phyloP scores from a whole-genome alignment of 768 basidiomycete species.

The Royoungia palumana region DNA sequence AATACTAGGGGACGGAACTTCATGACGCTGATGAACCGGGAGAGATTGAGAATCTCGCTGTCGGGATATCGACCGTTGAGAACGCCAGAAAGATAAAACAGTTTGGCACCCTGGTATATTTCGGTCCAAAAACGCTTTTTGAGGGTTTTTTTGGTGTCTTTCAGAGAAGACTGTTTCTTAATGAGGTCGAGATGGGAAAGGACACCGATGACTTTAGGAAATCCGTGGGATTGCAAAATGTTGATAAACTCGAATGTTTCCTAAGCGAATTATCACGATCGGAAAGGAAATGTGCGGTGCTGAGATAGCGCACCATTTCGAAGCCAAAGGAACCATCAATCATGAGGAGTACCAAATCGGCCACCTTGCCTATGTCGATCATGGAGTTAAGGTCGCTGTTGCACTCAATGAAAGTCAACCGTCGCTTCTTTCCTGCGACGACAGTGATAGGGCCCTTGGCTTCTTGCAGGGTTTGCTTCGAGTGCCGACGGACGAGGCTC shows the following conservation, averaged over 20 bases:
- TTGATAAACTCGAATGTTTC: slow-evolving; percentile 99
- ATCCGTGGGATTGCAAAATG: slow-evolving; percentile 93
- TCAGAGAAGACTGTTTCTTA: slow-evolving; percentile 83
- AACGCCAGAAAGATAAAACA: slow-evolving; percentile 96
- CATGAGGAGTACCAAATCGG: slow-evolving; percentile 94
- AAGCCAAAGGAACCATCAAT: slow-evolving; percentile 97
- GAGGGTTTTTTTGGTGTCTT: slow-evolving; percentile 86
- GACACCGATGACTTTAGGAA: slow-evolving; percentile 97
- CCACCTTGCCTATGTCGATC: slow-evolving; percentile 97
- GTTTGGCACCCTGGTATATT: slow-evolving; percentile 97
- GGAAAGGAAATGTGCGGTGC: background rate
- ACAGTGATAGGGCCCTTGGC: slow-evolving; percentile 93
- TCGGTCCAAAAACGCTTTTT: slow-evolving; percentile 99
- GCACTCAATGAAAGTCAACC: slow-evolving; percentile 96
- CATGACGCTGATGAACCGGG: slow-evolving; percentile 95
- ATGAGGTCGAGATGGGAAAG: slow-evolving; percentile 96
- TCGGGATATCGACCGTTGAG: slow-evolving; percentile 98
- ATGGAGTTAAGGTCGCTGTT: slow-evolving; percentile 97
- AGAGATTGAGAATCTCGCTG: slow-evolving; percentile 92
- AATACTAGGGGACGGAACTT: slow-evolving; percentile 98
- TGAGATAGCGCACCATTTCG: slow-evolving; percentile 77
- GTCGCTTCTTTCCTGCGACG: slow-evolving; percentile 86
- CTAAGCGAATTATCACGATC: slow-evolving; percentile 38
- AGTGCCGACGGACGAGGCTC: slow-evolving; percentile 85
- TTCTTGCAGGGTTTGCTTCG: slow-evolving; percentile 89